Base-by-base conservation (phyloP, 106 monocot genomes). In the Allium cepa region DNA sequence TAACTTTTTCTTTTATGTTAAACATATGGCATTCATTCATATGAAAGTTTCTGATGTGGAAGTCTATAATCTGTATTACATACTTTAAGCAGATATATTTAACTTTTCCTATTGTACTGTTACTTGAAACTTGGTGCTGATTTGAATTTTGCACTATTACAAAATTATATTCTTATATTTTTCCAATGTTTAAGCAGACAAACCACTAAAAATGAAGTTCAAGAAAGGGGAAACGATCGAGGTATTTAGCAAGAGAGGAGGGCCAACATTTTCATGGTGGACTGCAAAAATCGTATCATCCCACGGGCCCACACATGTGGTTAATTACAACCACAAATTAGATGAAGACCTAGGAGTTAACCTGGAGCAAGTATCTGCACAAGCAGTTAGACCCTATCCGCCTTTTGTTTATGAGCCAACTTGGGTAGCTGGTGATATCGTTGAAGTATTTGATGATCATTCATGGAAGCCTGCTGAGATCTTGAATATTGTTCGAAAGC, bases 381-480 rank as follows among this genome's bases (percentile, higher is more conserved):
- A 63, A 49, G 60, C 57, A 10, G 63, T 88, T 47, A 81, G 88
- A 74, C 87, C 79, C 8, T 69, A 69, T 46, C 87, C 83, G 55
- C 87, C 82, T 36, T 26, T 18, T 13, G 17, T 66, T 8, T 26
- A 69, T 7, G 9, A 15, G 14, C 48, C 56, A 8, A 63, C 48
- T 63, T 76, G 68, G 78, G 66, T 74, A 7, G 28, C 72, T 49
- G 80, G 84, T 22, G 80, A 88, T 57, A 67, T 84, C 58, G 72
- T 84, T 62, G 88, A 88, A 69, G 76, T 76, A 7, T 75, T 76
- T 47, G 58, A 78, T 11, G 47, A 45, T 18, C 57, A 65, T 49
- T 78, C 81, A 4, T 88, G 83, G 88, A 88, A 79, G 69, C 62
- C 66, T 73, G 78, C 81, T 8, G 65, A 75, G 47, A 63, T 82